Percentiles rank a stretch among this genome's conserved stretches.
Evolutionary conservation across 2,329 filamentous ascomycete genomes (phyloP).

Genomic region (Juglanconis sp.): DNA sequence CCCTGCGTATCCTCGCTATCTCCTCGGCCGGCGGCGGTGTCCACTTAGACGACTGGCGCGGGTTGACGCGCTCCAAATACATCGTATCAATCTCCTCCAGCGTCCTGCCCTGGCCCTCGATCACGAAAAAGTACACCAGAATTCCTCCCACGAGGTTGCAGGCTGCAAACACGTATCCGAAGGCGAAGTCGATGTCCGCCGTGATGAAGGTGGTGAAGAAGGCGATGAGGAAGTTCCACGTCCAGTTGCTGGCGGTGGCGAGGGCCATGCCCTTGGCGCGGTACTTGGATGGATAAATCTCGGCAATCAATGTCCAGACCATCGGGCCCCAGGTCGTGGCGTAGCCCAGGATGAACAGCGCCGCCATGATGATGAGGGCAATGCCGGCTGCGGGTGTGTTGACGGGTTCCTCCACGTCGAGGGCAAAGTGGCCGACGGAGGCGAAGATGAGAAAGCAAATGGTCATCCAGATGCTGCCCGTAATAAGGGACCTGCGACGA

Average conservation of each 20-base stretch:
- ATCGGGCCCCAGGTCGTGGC: constrained; percentile 67
- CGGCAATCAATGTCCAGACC: constrained; percentile 62
- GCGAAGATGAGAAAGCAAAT: constrained; percentile 59
- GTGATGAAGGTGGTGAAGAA: constrained; percentile 83
- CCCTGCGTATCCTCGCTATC: constrained; percentile 38
- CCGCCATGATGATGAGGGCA: constrained; percentile 61
- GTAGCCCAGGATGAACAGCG: constrained; percentile 62
- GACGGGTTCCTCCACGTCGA: constrained; percentile 34
- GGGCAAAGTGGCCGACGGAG: constrained; percentile 48
- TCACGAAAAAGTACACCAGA: constrained; percentile 74
- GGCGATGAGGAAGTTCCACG: constrained; percentile 70
- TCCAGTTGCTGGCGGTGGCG: constrained; percentile 62
- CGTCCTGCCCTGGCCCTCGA: constrained; percentile 68
- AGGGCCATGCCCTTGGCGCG: constrained; percentile 59
- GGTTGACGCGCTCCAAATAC: constrained; percentile 65
- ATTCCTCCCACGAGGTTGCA: constrained; percentile 64
- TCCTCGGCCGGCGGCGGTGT: constrained; percentile 40
- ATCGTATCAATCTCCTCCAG: constrained; percentile 79
- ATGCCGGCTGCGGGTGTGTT: constrained; percentile 46
- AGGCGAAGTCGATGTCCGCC: constrained; percentile 65
- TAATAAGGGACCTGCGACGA: constrained; percentile 60
- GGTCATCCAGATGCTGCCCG: constrained; percentile 60
- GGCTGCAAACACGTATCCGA: constrained; percentile 73
- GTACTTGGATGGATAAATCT: constrained; percentile 63
- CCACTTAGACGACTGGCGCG: constrained; percentile 60